phyloP scores from a whole-genome alignment of 768 basidiomycete genomes.

The Amanita phalloides region DNA sequence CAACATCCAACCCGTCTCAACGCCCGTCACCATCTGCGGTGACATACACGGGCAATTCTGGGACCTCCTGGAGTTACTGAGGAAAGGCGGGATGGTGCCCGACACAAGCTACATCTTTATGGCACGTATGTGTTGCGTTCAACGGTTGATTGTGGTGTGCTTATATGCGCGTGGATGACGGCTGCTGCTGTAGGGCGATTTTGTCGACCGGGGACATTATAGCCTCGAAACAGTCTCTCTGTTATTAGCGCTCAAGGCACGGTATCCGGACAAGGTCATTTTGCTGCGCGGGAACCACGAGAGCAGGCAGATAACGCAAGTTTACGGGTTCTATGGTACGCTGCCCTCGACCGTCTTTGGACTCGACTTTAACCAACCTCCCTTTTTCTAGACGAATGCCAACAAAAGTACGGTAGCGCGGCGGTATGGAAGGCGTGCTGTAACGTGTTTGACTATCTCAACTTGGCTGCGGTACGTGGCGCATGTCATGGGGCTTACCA shows the following conservation, averaged over 20 bases:
- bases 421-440: constrained; percentile 98
- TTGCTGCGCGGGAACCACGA: constrained; percentile 94
- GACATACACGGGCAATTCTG: constrained; percentile 99
- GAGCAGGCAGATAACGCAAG: constrained; percentile 95
- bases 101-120: constrained; percentile 94
- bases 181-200: constrained; percentile 65
- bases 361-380: background rate
- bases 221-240: constrained; percentile 92
- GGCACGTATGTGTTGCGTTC: constrained; percentile 52
- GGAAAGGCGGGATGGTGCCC: constrained; percentile 78
- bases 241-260: constrained; percentile 80
- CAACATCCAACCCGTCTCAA: constrained; percentile 94
- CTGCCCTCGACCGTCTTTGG: background rate
- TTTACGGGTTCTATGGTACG: constrained; percentile 96
- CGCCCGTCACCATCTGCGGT: constrained; percentile 90
- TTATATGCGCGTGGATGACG: constrained; percentile 1
- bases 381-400: constrained; percentile 73
- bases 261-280: constrained; percentile 89
- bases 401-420: constrained; percentile 94
- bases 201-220: constrained; percentile 95
- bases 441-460: constrained; percentile 91
- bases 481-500: background rate
- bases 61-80: constrained; percentile 85
- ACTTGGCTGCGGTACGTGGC: constrained; percentile 75
- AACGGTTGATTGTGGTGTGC: constrained; percentile 9